phyloP scores from a whole-genome alignment of 1,284 basidiomycete species.

The Pseudozyma tsukubaensis region DNA sequence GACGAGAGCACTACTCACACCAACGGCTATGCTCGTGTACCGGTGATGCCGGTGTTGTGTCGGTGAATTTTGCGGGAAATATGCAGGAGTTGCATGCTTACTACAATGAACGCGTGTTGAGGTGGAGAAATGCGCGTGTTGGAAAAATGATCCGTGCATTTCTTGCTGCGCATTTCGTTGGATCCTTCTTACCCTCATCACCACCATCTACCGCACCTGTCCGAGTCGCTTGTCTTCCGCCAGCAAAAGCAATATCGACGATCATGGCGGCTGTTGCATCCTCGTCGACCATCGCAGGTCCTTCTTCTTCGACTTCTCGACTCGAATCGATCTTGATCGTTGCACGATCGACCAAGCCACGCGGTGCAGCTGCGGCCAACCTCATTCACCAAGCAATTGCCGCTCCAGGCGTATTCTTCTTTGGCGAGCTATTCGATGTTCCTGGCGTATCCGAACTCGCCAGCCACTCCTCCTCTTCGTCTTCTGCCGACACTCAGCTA shows the following conservation, averaged over 20 bases:
- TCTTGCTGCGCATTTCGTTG: no score
- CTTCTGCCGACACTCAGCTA: constrained; percentile 46
- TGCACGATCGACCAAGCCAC: constrained; percentile 79
- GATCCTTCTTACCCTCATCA: no score
- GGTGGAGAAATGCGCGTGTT: not conserved
- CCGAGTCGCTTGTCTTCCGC: no score
- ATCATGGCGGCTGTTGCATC: constrained; percentile 4
- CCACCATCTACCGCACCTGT: no score
- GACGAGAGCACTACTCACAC: no score
- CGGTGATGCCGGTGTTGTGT: no score
- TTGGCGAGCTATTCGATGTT: constrained; percentile 84
- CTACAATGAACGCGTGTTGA: not conserved
- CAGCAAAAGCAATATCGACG: no score
- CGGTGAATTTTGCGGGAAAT: no score
- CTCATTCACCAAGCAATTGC: constrained; percentile 85
- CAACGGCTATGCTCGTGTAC: no score
- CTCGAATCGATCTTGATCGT: constrained; percentile 86
- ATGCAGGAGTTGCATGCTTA: no score
- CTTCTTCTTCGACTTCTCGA: constrained; percentile 27
- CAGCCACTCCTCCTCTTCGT: not conserved
- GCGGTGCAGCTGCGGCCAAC: constrained; percentile 89
- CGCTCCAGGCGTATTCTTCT: constrained; percentile 88
- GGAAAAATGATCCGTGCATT: not conserved
- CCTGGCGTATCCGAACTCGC: constrained; percentile 79
- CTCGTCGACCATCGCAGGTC: not conserved